A percentile compares a stretch with the other conserved stretches of the same genome.
These are phyloP conservation scores for Aciculosporium take DNA, from an alignment of 2,329 filamentous ascomycete genomes.

Conservation along the genomic window DNA sequence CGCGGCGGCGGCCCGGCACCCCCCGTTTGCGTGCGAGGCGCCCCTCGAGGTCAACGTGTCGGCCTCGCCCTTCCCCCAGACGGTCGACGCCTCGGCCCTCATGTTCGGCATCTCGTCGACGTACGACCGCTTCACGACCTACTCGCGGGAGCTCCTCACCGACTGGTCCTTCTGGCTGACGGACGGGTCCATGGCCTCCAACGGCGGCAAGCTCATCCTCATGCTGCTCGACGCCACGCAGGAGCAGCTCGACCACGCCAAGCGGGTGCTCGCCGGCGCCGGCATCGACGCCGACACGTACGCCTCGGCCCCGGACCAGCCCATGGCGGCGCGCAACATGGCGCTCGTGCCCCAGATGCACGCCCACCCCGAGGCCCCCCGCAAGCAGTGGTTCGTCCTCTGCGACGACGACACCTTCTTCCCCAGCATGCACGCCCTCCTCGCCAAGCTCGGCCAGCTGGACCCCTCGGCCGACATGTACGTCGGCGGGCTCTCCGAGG, in stretches of 20 bases:
- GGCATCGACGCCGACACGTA: slow-evolving; percentile 45
- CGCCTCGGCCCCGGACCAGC: slow-evolving; percentile 27
- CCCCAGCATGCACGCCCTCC: slow-evolving; percentile 39
- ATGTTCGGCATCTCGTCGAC: slow-evolving; percentile 46
- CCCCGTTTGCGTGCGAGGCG: slow-evolving; percentile 29
- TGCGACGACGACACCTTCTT: slow-evolving; percentile 55
- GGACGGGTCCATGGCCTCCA: slow-evolving; percentile 36
- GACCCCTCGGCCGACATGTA: slow-evolving; percentile 39
- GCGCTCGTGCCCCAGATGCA: slow-evolving; percentile 39
- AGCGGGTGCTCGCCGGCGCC: slow-evolving; percentile 25
- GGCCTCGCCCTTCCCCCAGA: slow-evolving; percentile 24
- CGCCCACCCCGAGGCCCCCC: slow-evolving; percentile 30
- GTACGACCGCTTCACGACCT: slow-evolving; percentile 36
- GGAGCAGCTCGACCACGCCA: slow-evolving; percentile 33
- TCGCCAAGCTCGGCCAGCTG: slow-evolving; percentile 34
- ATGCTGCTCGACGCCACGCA: slow-evolving; percentile 37
- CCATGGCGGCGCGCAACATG: slow-evolving; percentile 43
- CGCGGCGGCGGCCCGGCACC: no score
- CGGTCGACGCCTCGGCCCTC: slow-evolving; percentile 39
- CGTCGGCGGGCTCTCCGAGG: slow-evolving; percentile 46
- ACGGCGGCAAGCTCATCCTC: slow-evolving; percentile 40
- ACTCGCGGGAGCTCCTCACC: slow-evolving; percentile 33
- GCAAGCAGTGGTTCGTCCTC: slow-evolving; percentile 43
- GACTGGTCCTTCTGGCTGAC: slow-evolving; percentile 48
- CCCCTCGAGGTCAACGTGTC: slow-evolving; percentile 30